These are phyloP conservation scores for Kodamaea leandrae DNA, from an alignment of 805 yeast species.

Conservation along the genomic window DNA sequence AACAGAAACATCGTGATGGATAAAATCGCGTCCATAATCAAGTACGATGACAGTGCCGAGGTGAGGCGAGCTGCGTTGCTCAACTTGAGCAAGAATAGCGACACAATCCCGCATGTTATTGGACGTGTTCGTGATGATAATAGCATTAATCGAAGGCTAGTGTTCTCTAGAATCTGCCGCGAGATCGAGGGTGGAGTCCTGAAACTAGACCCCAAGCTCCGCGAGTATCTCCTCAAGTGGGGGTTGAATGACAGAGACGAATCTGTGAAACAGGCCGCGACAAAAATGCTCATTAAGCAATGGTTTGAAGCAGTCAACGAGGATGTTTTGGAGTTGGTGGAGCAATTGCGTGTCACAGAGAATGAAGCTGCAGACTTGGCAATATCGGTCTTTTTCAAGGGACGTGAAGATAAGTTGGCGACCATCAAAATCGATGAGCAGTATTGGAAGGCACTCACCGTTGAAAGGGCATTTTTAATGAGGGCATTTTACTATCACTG, in stretches of 20 bases:
- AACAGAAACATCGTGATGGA: constrained; percentile 12
- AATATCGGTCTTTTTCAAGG: constrained; percentile 58
- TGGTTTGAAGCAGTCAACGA: constrained; percentile 74
- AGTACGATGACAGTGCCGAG: constrained; percentile 81
- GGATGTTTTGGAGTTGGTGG: constrained; percentile 70
- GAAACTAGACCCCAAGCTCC: constrained; percentile 46
- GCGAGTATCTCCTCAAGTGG: constrained; percentile 74
- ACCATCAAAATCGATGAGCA: constrained; percentile 60
- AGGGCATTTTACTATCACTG: constrained; percentile 68
- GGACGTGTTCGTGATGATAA: constrained; percentile 84
- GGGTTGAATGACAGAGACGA: constrained; percentile 87
- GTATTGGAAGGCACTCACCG: constrained; percentile 67
- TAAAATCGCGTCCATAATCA: constrained; percentile 40
- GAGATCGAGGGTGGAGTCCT: constrained; percentile 58
- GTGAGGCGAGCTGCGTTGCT: constrained; percentile 82
- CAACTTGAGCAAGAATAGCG: constrained; percentile 56
- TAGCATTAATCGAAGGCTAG: constrained; percentile 64
- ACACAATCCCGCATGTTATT: constrained; percentile 56
- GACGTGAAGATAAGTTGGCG: constrained; percentile 60
- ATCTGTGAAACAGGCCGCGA: constrained; percentile 67
- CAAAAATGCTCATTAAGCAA: constrained; percentile 59
- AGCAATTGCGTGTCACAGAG: constrained; percentile 65
- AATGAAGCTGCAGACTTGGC: constrained; percentile 68
- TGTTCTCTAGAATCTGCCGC: constrained; percentile 66
- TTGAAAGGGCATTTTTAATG: constrained; percentile 72